Percentiles rank a stretch among this genome's conserved stretches.
Conservation (phyloP, 106 monocot species). For the Dendrobium chrysotoxum region DNA sequence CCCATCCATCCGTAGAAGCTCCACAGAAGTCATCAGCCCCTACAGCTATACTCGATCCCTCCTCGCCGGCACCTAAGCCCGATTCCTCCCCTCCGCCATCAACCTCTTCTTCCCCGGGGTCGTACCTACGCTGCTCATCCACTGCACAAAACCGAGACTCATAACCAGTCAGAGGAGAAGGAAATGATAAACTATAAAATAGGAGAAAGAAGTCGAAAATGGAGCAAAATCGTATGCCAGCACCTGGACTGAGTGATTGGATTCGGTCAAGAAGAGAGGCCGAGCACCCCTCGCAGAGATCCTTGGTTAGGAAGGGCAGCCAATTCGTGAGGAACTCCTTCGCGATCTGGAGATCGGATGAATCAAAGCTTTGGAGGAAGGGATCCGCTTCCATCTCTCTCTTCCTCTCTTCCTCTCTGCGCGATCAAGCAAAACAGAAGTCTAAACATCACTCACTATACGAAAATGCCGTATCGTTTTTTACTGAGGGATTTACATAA, state of each 20-base stretch:
- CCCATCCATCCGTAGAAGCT: not conserved
- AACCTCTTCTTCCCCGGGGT: not conserved
- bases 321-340: slow-evolving; percentile 79
- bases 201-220: not conserved
- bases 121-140: not conserved
- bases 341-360: slow-evolving; percentile 64
- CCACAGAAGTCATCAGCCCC: not conserved
- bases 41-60: not conserved
- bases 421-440: too few species aligned
- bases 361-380: slow-evolving; percentile 34
- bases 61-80: not conserved
- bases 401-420: not conserved
- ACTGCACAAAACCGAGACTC: not conserved
- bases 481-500: too few species aligned
- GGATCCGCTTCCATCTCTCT: slow-evolving; percentile 32
- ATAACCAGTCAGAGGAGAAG: not conserved
- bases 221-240: not conserved
- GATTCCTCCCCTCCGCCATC: not conserved
- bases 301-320: slow-evolving; percentile 77
- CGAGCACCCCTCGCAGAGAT: slow-evolving; percentile 61
- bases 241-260: slow-evolving; percentile 56
- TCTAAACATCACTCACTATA: too few species aligned
- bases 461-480: too few species aligned
- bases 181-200: not conserved
- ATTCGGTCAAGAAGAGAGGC: slow-evolving; percentile 46